A percentile compares a stretch with the other conserved stretches of the same genome.
Conservation (phyloP, 2,329 filamentous ascomycete species). For the Pseudogymnoascus verrucosus region DNA sequence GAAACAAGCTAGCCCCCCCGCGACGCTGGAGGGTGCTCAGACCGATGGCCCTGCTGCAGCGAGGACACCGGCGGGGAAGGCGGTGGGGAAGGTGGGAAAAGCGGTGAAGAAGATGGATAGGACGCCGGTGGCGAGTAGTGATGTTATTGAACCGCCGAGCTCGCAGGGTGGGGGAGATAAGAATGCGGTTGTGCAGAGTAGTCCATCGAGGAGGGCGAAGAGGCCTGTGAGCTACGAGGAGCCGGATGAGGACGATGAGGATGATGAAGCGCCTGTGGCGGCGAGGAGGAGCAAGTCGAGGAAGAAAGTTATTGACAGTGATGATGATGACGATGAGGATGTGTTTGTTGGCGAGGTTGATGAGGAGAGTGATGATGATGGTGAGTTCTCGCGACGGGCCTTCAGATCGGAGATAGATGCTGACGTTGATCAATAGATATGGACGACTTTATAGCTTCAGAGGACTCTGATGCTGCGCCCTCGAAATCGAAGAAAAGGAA, state of each 20-base stretch:
- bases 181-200: slow-evolving; percentile 45
- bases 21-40: background rate
- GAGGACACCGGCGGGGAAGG: slow-evolving; percentile 20
- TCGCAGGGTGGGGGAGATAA: slow-evolving; percentile 52
- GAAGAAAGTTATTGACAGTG: slow-evolving; percentile 55
- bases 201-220: slow-evolving; percentile 67
- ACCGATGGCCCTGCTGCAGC: slow-evolving; percentile 34
- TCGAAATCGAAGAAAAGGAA: slow-evolving; percentile 59
- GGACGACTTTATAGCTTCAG: slow-evolving; percentile 74
- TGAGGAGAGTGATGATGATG: slow-evolving; percentile 49
- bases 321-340: slow-evolving; percentile 65
- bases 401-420: slow-evolving; percentile 12
- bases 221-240: slow-evolving; percentile 75
- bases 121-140: slow-evolving; percentile 76
- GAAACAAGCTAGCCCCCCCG: slow-evolving; percentile 14
- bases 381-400: slow-evolving; percentile 29
- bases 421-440: slow-evolving; percentile 48
- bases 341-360: slow-evolving; percentile 56
- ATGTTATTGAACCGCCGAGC: slow-evolving; percentile 58
- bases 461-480: slow-evolving; percentile 66
- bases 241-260: slow-evolving; percentile 72
- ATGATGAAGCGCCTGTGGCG: slow-evolving; percentile 43
- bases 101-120: slow-evolving; percentile 31
- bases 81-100: slow-evolving; percentile 22
- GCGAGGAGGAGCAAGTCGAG: slow-evolving; percentile 40